Evolutionary conservation across 2,329 filamentous ascomycete species (phyloP).

Genomic region (Stenocarpella maydis): DNA sequence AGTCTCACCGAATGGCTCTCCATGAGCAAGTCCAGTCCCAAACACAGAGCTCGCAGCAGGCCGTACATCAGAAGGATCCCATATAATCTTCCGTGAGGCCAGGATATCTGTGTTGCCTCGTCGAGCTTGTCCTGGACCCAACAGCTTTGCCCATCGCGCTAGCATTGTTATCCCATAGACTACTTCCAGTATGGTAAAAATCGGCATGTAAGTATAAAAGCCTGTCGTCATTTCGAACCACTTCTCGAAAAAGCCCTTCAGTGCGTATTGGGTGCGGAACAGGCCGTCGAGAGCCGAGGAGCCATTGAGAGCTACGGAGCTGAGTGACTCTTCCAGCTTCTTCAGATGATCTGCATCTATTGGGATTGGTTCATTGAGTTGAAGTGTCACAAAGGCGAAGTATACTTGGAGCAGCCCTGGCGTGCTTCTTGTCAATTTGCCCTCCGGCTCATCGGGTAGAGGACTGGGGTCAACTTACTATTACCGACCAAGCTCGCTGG

Average conservation of each 20-base stretch:
- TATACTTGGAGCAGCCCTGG: slow-evolving; percentile 51
- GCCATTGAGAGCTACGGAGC: slow-evolving; percentile 39
- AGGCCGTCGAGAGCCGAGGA: slow-evolving; percentile 58
- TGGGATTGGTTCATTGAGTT: slow-evolving; percentile 57
- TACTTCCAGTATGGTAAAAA: slow-evolving; percentile 54
- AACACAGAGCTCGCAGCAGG: background rate
- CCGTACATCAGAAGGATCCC: slow-evolving; percentile 31
- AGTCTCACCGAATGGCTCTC: background rate
- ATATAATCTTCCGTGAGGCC: slow-evolving; percentile 28
- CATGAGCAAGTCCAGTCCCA: slow-evolving; percentile 15
- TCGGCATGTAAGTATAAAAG: slow-evolving; percentile 55
- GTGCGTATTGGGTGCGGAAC: slow-evolving; percentile 56
- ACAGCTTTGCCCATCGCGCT: slow-evolving; percentile 58
- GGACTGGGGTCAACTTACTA: slow-evolving; percentile 42
- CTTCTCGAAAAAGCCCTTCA: slow-evolving; percentile 58
- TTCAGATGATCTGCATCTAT: slow-evolving; percentile 52
- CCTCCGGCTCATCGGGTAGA: background rate
- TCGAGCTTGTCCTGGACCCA: slow-evolving; percentile 45
- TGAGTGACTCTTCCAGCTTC: slow-evolving; percentile 53
- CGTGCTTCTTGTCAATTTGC: background rate
- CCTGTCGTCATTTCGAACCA: slow-evolving; percentile 55
- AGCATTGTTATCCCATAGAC: slow-evolving; percentile 61
- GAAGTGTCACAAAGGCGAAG: slow-evolving; percentile 51
- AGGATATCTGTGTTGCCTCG: slow-evolving; percentile 23
- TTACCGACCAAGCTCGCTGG: slow-evolving; percentile 48